phyloP scores from a whole-genome alignment of 257 asterid species.

The Solanum bulbocastanum region DNA sequence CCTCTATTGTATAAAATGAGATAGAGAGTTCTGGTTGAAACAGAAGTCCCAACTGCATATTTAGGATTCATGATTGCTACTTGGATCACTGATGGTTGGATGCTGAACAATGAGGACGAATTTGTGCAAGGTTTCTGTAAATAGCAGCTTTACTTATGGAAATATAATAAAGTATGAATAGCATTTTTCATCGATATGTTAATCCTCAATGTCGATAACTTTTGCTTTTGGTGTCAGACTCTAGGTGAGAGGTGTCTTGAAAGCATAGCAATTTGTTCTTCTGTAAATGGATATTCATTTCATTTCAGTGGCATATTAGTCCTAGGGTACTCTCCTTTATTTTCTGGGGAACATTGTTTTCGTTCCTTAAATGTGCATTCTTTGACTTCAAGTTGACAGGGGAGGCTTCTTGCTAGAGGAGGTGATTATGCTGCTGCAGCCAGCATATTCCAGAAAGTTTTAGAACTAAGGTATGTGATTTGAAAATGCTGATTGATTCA shows the following conservation, averaged over 20 bases:
- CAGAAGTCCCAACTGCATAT: background rate
- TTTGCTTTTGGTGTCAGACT: background rate
- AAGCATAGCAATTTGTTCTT: background rate
- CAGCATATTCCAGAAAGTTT: conserved; percentile 59
- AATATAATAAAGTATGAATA: background rate
- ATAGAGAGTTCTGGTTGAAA: background rate
- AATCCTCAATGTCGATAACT: background rate
- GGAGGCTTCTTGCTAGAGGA: conserved; percentile 92
- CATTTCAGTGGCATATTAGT: background rate
- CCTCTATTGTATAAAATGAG: background rate
- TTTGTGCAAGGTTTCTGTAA: background rate
- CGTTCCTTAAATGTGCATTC: conserved; percentile 33
- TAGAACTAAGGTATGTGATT: conserved; percentile 69
- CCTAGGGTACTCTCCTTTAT: background rate
- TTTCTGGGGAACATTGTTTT: background rate
- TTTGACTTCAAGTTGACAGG: conserved; percentile 98
- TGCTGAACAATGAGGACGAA: background rate
- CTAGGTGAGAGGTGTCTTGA: background rate
- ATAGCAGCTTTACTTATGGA: background rate
- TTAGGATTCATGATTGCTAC: background rate
- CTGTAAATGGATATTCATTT: background rate
- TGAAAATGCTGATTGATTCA: conserved; percentile 3
- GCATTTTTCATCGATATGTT: background rate
- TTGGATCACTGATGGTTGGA: background rate
- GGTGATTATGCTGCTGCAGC: conserved; percentile 87